Evolutionary conservation across 164 flowering plant species (phyloP).

Genomic region (Magnolia kwangsiensis): DNA sequence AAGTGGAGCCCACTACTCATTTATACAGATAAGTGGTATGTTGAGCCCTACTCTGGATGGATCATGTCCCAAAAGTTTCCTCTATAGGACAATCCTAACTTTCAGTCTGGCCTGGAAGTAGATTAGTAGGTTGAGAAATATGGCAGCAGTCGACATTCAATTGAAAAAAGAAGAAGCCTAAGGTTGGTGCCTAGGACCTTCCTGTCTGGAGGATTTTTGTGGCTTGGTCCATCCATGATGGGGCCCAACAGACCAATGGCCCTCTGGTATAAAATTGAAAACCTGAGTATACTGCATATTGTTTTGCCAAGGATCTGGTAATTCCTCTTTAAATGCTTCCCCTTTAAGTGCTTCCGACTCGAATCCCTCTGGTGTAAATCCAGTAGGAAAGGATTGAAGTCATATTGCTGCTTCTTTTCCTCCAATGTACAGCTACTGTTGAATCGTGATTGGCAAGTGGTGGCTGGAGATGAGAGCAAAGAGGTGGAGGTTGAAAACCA

Average conservation of each 20-base stretch:
- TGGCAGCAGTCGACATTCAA: not conserved
- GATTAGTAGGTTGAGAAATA: not conserved
- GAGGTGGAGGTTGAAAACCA: slow-evolving; percentile 61
- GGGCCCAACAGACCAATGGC: not conserved
- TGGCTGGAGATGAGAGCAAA: slow-evolving; percentile 84
- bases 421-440: slow-evolving; percentile 44
- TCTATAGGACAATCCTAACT: not conserved
- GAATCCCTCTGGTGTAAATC: not conserved
- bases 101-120: not conserved
- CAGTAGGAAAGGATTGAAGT: not conserved
- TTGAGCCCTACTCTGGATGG: not conserved
- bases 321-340: not conserved
- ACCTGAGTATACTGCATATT: not conserved
- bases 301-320: not conserved
- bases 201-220: not conserved
- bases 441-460: slow-evolving; percentile 70
- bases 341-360: not conserved
- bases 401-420: not conserved
- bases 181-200: not conserved
- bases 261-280: not conserved
- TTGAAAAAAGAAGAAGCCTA: not conserved
- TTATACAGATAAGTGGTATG: not conserved
- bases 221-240: not conserved
- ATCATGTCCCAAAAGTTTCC: not conserved
- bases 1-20: not conserved